A percentile compares a stretch with the other conserved stretches of the same genome.
Conservation (phyloP, 2,329 filamentous ascomycete species). For the Talaromyces amestolkiae region DNA sequence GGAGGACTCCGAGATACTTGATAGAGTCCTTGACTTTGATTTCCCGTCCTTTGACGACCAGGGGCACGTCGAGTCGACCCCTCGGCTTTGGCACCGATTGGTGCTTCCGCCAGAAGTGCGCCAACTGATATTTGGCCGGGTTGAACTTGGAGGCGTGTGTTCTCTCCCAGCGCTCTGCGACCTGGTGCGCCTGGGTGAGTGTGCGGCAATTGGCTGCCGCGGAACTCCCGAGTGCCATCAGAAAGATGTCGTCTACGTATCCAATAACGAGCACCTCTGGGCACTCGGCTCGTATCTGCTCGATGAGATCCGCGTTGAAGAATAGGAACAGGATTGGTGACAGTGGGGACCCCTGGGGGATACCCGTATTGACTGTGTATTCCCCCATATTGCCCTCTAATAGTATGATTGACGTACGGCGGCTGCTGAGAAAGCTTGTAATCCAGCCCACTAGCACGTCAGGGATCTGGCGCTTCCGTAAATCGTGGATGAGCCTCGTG, state of each 20-base stretch:
- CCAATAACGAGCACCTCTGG: slow-evolving; percentile 13
- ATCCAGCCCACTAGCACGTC: background rate
- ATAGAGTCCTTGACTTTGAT: background rate
- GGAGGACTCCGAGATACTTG: background rate
- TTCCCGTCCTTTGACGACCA: background rate
- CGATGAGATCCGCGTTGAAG: slow-evolving; percentile 27
- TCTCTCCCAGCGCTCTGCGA: slow-evolving; percentile 23
- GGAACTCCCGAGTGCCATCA: slow-evolving; percentile 22
- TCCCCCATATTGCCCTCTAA: background rate
- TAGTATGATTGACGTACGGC: background rate
- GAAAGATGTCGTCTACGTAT: slow-evolving; percentile 18
- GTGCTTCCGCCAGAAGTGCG: slow-evolving; percentile 16
- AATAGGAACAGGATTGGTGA: slow-evolving; percentile 30
- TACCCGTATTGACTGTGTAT: background rate
- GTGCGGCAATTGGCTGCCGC: slow-evolving; percentile 22
- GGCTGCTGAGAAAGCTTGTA: slow-evolving; percentile 1
- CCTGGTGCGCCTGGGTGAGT: slow-evolving; percentile 24
- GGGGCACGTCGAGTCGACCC: background rate
- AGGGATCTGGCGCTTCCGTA: background rate
- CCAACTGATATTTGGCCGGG: slow-evolving; percentile 17
- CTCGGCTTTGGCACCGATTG: background rate
- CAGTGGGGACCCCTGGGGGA: slow-evolving; percentile 20
- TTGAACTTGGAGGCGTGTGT: slow-evolving; percentile 17
- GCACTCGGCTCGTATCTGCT: slow-evolving; percentile 20
- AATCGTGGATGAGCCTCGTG: background rate